Evolutionary conservation across 352 stramenopile species (phyloP).

Genomic region (Phytophthora pluvialis): DNA sequence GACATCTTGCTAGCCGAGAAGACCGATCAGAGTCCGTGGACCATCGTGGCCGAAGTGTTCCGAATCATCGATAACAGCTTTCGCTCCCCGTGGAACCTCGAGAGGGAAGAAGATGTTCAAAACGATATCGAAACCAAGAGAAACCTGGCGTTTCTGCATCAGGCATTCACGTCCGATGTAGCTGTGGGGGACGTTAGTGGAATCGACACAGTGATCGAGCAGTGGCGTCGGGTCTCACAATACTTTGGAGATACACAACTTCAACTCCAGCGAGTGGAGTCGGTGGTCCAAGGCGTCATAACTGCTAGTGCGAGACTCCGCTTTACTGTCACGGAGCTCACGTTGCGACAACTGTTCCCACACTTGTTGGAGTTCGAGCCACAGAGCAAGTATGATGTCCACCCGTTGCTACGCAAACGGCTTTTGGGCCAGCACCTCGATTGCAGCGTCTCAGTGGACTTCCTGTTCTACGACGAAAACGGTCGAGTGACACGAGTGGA

Average conservation of each 20-base stretch:
- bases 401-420: not conserved
- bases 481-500: slow-evolving; percentile 10
- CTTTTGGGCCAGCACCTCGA: slow-evolving; percentile 6
- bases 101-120: not conserved
- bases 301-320: not conserved
- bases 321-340: slow-evolving; percentile 2
- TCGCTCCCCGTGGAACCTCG: not conserved
- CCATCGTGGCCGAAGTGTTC: slow-evolving; percentile 6
- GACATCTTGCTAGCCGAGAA: not conserved
- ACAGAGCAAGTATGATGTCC: slow-evolving; percentile 8
- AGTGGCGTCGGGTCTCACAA: not conserved
- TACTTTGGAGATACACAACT: not conserved
- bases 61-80: slow-evolving; percentile 4
- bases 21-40: not conserved
- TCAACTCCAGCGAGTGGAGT: not conserved
- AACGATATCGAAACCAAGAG: not conserved
- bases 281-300: not conserved
- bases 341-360: slow-evolving; percentile 8
- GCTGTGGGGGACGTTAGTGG: not conserved
- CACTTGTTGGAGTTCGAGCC: not conserved
- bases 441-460: slow-evolving; percentile 11
- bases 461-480: slow-evolving; percentile 17
- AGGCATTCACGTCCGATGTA: not conserved
- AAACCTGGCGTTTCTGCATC: not conserved
- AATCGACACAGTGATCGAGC: not conserved